These are phyloP conservation scores for Penicillium paneum DNA, from an alignment of 2,329 filamentous ascomycete genomes.

Conservation along the genomic window DNA sequence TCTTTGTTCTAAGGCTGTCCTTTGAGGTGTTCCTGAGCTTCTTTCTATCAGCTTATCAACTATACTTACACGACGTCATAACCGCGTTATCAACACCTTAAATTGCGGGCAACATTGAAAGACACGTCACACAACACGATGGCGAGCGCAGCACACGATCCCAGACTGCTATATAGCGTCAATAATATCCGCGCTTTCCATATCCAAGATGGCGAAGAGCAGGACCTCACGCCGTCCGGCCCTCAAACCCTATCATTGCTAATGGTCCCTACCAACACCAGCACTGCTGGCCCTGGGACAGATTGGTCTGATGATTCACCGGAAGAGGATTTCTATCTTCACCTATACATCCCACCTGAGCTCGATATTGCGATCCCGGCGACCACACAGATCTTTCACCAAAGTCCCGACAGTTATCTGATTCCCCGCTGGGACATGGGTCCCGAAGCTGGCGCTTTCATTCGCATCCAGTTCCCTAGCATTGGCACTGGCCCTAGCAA, in stretches of 20 bases:
- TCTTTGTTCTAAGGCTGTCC: neutral
- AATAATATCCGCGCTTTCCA: constrained; percentile 89
- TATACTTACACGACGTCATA: constrained; percentile 20
- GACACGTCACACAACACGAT: constrained; percentile 13
- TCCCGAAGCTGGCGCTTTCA: constrained; percentile 84
- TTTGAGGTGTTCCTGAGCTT: neutral
- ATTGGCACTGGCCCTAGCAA: constrained; percentile 62
- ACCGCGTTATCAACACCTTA: constrained; percentile 14
- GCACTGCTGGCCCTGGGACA: constrained; percentile 56
- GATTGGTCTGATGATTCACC: constrained; percentile 62
- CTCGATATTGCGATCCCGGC: constrained; percentile 89
- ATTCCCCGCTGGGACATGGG: constrained; percentile 95
- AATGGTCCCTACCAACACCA: constrained; percentile 87
- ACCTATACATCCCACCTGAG: constrained; percentile 90
- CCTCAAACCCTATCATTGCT: constrained; percentile 88
- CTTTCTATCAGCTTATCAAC: neutral
- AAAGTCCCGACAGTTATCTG: constrained; percentile 86
- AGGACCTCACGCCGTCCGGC: constrained; percentile 75
- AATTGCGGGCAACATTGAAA: constrained; percentile 4
- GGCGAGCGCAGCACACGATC: constrained; percentile 33
- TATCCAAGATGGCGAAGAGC: constrained; percentile 81
- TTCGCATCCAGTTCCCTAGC: constrained; percentile 82
- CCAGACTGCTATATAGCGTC: constrained; percentile 50
- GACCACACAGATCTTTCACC: constrained; percentile 95
- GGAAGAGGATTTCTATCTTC: constrained; percentile 94